A percentile compares a stretch with the other conserved stretches of the same genome.
Evolutionary conservation across 371 early-diverging fungal species (phyloP).

Genomic region (Vairimorpha necatrix): DNA sequence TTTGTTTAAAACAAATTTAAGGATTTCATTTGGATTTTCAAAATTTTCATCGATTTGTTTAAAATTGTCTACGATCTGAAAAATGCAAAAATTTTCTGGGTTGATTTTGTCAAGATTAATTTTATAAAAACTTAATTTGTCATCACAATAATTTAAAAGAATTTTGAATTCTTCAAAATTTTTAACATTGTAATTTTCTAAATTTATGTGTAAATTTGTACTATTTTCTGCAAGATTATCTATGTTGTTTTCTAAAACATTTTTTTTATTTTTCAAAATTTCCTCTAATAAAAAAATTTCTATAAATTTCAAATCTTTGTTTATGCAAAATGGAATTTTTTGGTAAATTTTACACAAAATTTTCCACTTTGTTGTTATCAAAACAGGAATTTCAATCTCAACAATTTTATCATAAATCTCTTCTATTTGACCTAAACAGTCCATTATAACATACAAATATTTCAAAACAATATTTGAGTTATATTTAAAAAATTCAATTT

Average conservation of each 20-base stretch:
- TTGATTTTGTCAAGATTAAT: background rate
- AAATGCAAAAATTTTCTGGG: conserved; percentile 9
- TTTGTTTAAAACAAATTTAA: conserved; percentile 8
- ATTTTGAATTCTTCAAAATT: conserved; percentile 9
- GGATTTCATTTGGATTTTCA: background rate
- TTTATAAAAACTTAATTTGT: background rate
- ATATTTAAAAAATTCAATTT: conserved; percentile 1
- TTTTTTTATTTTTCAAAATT: background rate
- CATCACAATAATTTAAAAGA: background rate
- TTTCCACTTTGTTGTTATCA: conserved; percentile 14
- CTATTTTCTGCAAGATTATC: background rate
- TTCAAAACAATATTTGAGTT: conserved; percentile 5
- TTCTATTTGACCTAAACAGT: background rate
- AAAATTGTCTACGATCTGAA: background rate
- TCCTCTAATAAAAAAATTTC: background rate
- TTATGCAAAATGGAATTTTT: conserved; percentile 1
- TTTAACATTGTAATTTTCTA: conserved; percentile 6
- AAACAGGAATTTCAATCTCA: background rate
- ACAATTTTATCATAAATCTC: conserved; percentile 15
- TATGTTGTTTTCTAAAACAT: background rate
- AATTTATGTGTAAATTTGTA: background rate
- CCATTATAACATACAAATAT: conserved; percentile 13
- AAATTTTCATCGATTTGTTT: conserved; percentile 16
- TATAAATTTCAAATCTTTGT: conserved; percentile 14
- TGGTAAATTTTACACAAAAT: conserved; percentile 13